Evolutionary conservation across 179 eudicot genomes (phyloP), one percentile per base, ranked within the genome.

Genomic region (Dionaea muscipula): DNA sequence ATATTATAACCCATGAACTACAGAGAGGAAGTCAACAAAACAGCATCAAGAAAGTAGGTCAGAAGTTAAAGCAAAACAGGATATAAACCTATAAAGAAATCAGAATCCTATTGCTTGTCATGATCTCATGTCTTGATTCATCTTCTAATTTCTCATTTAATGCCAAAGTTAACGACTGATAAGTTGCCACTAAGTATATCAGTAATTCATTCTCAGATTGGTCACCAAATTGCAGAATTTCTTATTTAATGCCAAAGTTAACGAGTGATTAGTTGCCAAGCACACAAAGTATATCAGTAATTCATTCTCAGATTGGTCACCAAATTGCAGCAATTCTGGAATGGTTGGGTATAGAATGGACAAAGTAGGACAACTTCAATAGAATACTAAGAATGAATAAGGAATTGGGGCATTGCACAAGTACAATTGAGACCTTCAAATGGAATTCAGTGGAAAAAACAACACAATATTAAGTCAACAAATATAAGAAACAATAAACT

Each of bases 1-100:
- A 89, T 81, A 63, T 69, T 56, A 60, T 56, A 75, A 55, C 75
- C 69, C 60, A 58, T 76, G 68, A 35, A 63, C 46, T 53, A 45
- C 46, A 40, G 46, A 51, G 36, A 26, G 36, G 39, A 51, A 1
- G 11, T 19, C 51, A 46, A n/a, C 17, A n/a, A 19, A 9, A 16
- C 20, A n/a, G 17, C 8, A n/a, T n/a, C 47, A 43, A 4, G 47
- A 43, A 8, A 20, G 33, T 14, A 36, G 27, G n/a, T 13, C 4
- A 31, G 35, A 26, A 11, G 5, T 31, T 6, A 11, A 6, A 31
- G 35, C 35, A 31, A 28, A 31, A 31, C 35, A 31, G 35, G 35
- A 31, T 31, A 31, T 1, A 11, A 31, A 31, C 0, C 5, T 31
- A 6, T 6, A 31, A 11, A 0, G 5, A 31, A 31, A 31, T 31